Evolutionary conservation across 139 green algal genomes (phyloP).

Genomic region (Chlamydomonas eustigma): DNA sequence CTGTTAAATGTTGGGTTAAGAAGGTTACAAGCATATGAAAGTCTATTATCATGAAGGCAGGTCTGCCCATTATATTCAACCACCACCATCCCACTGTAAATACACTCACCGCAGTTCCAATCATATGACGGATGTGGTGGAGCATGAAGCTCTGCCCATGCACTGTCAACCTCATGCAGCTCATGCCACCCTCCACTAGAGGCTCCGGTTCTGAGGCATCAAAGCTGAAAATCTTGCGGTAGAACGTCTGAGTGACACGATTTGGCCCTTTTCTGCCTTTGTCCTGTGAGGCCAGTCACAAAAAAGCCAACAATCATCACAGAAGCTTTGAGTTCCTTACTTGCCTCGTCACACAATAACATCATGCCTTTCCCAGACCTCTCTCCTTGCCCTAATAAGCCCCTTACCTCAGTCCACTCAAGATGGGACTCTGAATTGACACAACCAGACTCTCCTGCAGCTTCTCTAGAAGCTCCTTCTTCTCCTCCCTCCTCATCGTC

Average conservation of each 20-base stretch:
- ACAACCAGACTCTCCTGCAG: not conserved
- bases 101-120: constrained; percentile 63
- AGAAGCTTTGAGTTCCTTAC: too few relatives aligned
- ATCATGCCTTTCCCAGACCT: not conserved
- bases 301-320: too few relatives aligned
- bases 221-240: constrained; percentile 10
- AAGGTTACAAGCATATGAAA: too few relatives aligned
- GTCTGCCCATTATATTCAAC: too few relatives aligned
- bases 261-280: not conserved
- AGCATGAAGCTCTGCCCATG: constrained; percentile 73
- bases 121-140: constrained; percentile 23
- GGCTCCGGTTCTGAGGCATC: not conserved
- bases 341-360: not conserved
- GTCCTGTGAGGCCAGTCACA: too few relatives aligned
- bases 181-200: not conserved
- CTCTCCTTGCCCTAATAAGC: not conserved
- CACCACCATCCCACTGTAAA: too few relatives aligned
- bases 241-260: constrained; percentile 8
- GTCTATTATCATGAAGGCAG: too few relatives aligned
- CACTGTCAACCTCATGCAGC: constrained; percentile 32
- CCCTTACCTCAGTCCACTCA: constrained; percentile 1
- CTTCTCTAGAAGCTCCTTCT: not conserved
- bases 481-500: not conserved
- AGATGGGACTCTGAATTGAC: not conserved
- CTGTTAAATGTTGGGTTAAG: too few relatives aligned